Conservation (phyloP, 2,329 filamentous ascomycete genomes). For the Grosmannia penicillata region DNA sequence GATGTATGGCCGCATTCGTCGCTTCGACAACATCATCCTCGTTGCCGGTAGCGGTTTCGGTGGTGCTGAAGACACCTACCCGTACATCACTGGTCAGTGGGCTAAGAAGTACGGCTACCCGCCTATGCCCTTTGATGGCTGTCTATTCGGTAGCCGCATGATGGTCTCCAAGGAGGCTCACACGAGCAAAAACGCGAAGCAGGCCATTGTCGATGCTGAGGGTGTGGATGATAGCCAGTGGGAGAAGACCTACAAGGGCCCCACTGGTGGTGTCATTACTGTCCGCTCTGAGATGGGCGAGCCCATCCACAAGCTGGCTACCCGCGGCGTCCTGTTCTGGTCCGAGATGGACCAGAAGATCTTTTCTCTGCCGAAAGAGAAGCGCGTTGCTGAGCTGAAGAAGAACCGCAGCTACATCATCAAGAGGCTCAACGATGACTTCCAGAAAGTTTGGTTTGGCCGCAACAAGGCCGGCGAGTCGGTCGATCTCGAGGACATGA, state of each 20-base stretch:
- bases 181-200: constrained; percentile 75
- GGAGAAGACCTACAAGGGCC: constrained; percentile 87
- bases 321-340: constrained; percentile 92
- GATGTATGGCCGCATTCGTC: constrained; percentile 81
- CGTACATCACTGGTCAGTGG: constrained; percentile 82
- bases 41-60: constrained; percentile 88
- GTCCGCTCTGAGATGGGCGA: constrained; percentile 98
- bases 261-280: constrained; percentile 86
- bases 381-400: constrained; percentile 74
- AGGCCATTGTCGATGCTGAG: constrained; percentile 75
- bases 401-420: constrained; percentile 86
- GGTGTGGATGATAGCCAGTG: constrained; percentile 72
- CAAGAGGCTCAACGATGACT: constrained; percentile 89
- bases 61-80: constrained; percentile 78
- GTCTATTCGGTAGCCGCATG: constrained; percentile 80
- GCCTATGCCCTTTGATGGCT: constrained; percentile 87
- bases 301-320: constrained; percentile 97
- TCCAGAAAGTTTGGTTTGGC: constrained; percentile 95
- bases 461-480: constrained; percentile 66
- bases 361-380: constrained; percentile 89
- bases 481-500: constrained; percentile 90
- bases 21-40: constrained; percentile 74
- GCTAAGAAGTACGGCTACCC: constrained; percentile 76
- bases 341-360: constrained; percentile 98
- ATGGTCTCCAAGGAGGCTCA: constrained; percentile 91